These are phyloP conservation scores for Ajuga chamaepitys DNA, from an alignment of 257 asterid species.

Conservation along the genomic window DNA sequence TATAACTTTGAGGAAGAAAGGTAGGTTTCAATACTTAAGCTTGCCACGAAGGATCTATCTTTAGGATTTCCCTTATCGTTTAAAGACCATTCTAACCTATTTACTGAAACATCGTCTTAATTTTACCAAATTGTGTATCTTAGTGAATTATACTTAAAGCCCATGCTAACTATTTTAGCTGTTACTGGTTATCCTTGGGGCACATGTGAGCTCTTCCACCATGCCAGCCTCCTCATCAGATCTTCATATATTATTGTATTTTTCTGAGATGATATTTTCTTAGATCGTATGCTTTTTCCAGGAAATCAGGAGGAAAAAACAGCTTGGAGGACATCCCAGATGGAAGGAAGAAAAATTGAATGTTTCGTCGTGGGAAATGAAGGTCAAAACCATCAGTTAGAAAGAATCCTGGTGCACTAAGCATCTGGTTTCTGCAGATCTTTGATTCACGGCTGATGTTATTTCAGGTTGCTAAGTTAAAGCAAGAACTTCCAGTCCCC, in stretches of 20 bases:
- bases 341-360: constrained; percentile 39
- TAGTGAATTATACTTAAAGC: not conserved
- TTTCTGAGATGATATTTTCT: constrained; percentile 5
- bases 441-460: constrained; percentile 6
- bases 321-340: constrained; percentile 37
- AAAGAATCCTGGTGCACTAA: constrained; percentile 4
- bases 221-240: constrained; percentile 2
- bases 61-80: not conserved
- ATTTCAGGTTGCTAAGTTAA: constrained; percentile 66
- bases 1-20: not conserved
- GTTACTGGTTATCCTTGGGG: not conserved
- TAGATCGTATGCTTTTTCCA: constrained; percentile 18
- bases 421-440: not conserved
- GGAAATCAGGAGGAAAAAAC: constrained; percentile 92
- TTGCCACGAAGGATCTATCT: not conserved
- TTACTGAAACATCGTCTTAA: not conserved
- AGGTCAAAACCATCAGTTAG: constrained; percentile 34
- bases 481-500: constrained; percentile 74
- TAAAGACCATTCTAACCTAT: not conserved
- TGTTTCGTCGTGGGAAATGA: constrained; percentile 56
- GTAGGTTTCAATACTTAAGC: not conserved
- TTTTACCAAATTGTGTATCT: not conserved
- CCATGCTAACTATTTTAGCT: not conserved
- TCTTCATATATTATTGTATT: not conserved
- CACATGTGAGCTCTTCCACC: not conserved